Evolutionary conservation across 129 eudicot species (phyloP).

Genomic region (Centella asiatica): DNA sequence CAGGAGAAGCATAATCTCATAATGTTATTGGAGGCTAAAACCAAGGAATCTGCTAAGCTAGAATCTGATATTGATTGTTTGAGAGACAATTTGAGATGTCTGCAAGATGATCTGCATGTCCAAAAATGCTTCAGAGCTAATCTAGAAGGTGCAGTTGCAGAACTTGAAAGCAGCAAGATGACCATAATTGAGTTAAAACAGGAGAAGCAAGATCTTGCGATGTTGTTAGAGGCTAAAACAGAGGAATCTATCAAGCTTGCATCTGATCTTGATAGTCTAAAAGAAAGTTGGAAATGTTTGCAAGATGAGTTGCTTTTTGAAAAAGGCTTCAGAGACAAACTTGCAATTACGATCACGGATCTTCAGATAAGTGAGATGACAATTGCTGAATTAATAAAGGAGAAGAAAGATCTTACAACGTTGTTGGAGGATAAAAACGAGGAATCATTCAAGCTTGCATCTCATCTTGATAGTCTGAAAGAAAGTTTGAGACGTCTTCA

Average conservation of each 20-base stretch:
- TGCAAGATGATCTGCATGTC: slow-evolving; percentile 3
- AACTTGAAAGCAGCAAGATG: slow-evolving; percentile 27
- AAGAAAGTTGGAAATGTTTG: slow-evolving; percentile 37
- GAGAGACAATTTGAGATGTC: background rate
- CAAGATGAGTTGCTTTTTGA: slow-evolving; percentile 35
- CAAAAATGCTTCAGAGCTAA: background rate
- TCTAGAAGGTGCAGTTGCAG: slow-evolving; percentile 11
- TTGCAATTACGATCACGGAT: slow-evolving; percentile 34
- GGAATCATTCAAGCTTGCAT: slow-evolving; percentile 18
- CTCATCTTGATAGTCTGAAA: slow-evolving; percentile 10
- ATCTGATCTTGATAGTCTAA: slow-evolving; percentile 32
- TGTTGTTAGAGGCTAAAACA: slow-evolving; percentile 28
- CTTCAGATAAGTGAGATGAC: slow-evolving; percentile 37
- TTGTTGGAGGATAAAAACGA: slow-evolving; percentile 14
- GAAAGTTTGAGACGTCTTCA: slow-evolving; percentile 14
- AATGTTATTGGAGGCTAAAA: slow-evolving; percentile 7
- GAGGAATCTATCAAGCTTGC: slow-evolving; percentile 32
- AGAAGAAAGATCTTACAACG: slow-evolving; percentile 30
- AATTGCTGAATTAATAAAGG: slow-evolving; percentile 42
- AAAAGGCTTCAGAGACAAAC: slow-evolving; percentile 34
- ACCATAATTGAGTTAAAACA: slow-evolving; percentile 25
- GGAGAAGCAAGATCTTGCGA: slow-evolving; percentile 35
- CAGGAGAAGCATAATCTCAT: slow-evolving; percentile 57
- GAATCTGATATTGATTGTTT: slow-evolving; percentile 9
- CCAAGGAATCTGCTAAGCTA: slow-evolving; percentile 21